A percentile compares a stretch with the other conserved stretches of the same genome.
phyloP scores from a whole-genome alignment of 2,329 filamentous ascomycete species.

The Arthroderma uncinatum region DNA sequence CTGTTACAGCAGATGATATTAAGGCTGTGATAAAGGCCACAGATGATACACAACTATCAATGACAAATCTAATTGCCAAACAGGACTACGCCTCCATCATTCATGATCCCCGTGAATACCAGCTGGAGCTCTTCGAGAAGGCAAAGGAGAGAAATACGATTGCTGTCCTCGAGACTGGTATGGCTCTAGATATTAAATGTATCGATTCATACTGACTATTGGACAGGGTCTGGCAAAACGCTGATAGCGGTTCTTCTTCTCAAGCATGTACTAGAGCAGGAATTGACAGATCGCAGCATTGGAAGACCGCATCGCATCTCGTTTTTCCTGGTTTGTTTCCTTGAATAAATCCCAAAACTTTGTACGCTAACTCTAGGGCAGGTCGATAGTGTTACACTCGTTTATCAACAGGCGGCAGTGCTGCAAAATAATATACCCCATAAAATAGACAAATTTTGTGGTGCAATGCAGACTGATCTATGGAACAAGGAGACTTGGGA shows the following conservation, averaged over 20 bases:
- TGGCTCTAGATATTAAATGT: conserved; percentile 2
- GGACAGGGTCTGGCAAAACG: conserved; percentile 75
- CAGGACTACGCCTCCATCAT: conserved; percentile 51
- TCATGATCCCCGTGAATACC: conserved; percentile 73
- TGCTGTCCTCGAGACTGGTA: conserved; percentile 83
- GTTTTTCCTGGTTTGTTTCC: conserved; percentile 62
- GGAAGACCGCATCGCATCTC: conserved; percentile 55
- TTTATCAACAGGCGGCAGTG: conserved; percentile 79
- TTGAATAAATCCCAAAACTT: background rate
- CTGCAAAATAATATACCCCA: conserved; percentile 71
- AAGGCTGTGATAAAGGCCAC: conserved; percentile 26
- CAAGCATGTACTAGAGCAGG: conserved; percentile 61
- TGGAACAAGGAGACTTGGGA: conserved; percentile 52
- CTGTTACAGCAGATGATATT: conserved; percentile 32
- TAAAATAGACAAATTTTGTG: conserved; percentile 61
- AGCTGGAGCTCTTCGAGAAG: conserved; percentile 78
- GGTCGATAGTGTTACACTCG: conserved; percentile 79
- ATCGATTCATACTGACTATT: conserved; percentile 11
- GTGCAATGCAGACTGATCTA: conserved; percentile 52
- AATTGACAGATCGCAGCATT: conserved; percentile 56
- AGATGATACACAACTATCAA: conserved; percentile 41
- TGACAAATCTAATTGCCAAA: conserved; percentile 43
- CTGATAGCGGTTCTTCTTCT: conserved; percentile 85
- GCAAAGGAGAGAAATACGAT: conserved; percentile 81
- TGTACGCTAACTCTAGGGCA: conserved; percentile 24